Base-by-base conservation (phyloP, 2,329 filamentous ascomycete species). In the Talaromyces amestolkiae region DNA sequence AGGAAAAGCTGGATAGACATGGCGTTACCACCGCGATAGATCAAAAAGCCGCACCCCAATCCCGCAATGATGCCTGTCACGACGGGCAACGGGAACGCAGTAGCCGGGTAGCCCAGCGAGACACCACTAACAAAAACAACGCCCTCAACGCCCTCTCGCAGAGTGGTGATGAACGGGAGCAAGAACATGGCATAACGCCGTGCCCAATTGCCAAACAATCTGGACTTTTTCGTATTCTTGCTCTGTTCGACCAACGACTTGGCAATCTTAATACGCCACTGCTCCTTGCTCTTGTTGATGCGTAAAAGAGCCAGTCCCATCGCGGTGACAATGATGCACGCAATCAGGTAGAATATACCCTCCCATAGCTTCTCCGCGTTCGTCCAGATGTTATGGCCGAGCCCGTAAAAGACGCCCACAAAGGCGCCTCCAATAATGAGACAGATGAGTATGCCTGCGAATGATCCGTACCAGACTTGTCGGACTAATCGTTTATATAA, bases 41-140 rank as follows among this genome's bases (percentile, higher is more conserved):
- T 84, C 60, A 92, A 66, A 72, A 86, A 93, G 3, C 92, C 92
- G 47, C 93, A 84, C 0, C 86, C 60, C 13, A 78, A 75, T 1
- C 92, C 93, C 17, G 88, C 89, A 2, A 85, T 72, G 17, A 96
- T 77, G 0, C 92, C 93, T 19, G 87, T 83, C 22, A 96, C 78
- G 2, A 93, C 90, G 0, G 93, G 87, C 5, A 96, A 79, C 2
- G 93, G 92, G 61, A 96, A 91, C 0, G 92, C 84, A 6, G 85
- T 86, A 1, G 91, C 91, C 0, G 92, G 91, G 3, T 90, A 82
- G 0, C 88, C 86, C 63, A 96, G 87, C 3, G 90, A 89, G 4
- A 97, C 92, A 22, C 92, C 93, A 17, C 91, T 91, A 62, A 96
- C 87, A 76, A 96, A 96, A 27, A 96, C 86, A 41, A 96, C 89